A percentile compares a stretch with the other conserved stretches of the same genome.
Evolutionary conservation across 108 stramenopile genomes (phyloP).

Genomic region (Schizochytrium sp.): DNA sequence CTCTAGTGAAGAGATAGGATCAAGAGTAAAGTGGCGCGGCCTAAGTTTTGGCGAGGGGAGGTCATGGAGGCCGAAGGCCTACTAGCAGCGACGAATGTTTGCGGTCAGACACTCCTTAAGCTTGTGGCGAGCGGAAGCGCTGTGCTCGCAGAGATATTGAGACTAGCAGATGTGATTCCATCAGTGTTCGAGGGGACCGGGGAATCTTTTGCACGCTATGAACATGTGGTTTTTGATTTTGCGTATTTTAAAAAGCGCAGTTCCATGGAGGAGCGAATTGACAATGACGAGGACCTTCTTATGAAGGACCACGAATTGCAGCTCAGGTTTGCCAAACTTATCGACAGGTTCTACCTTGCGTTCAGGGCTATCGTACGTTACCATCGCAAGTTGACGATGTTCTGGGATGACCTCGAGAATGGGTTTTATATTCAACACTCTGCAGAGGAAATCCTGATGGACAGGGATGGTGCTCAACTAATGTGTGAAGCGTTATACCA

Average conservation of each 20-base stretch:
- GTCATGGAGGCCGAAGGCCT: background rate
- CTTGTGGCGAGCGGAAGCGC: conserved; percentile 74
- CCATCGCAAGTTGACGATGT: conserved; percentile 70
- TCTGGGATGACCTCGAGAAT: conserved; percentile 69
- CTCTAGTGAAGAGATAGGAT: too few relatives aligned
- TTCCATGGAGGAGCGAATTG: conserved; percentile 72
- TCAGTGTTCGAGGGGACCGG: background rate
- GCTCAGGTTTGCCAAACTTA: conserved; percentile 64
- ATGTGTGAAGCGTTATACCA: conserved; percentile 78
- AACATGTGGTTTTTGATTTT: conserved; percentile 77
- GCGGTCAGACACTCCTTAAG: conserved; percentile 78
- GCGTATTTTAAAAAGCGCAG: conserved; percentile 76
- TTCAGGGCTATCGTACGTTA: conserved; percentile 75
- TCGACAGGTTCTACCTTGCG: conserved; percentile 73
- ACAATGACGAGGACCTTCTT: conserved; percentile 54
- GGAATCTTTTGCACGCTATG: conserved; percentile 58
- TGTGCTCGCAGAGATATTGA: conserved; percentile 74
- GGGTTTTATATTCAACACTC: conserved; percentile 80
- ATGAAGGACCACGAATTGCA: conserved; percentile 78
- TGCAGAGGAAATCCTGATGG: conserved; percentile 74
- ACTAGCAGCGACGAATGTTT: conserved; percentile 60
- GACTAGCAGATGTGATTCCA: conserved; percentile 71
- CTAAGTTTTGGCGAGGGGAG: background rate
- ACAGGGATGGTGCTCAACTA: conserved; percentile 76
- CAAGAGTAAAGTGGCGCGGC: too few relatives aligned